Base-by-base conservation (phyloP, 495 filamentous ascomycete species). In the Margaritispora aquatica region DNA sequence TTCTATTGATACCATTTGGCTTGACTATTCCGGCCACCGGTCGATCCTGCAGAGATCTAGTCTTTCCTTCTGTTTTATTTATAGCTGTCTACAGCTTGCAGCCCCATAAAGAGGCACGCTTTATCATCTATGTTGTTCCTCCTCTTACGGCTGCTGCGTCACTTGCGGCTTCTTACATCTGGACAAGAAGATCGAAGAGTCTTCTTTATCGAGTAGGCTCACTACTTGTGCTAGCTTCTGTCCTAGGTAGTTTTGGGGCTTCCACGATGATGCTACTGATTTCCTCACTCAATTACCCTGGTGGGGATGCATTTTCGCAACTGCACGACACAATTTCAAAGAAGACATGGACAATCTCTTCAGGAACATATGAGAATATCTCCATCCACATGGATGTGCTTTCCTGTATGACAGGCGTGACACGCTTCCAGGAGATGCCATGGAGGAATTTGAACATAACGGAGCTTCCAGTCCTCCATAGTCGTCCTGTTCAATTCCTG, bases 101-200 rank as follows among this genome's bases (percentile, higher is more conserved):
- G 47, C 92, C 94, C 2, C 94, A 99, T 72, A 99, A 99, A 70
- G 94, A 99, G 73, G 88, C 89, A 75, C 88, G 94, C 20, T 99
- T 99, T 75, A 88, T 99, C 63, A 78, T 97, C 59, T 97, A 97
- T 73, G 76, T 83, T 63, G 78, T 96, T 46, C 95, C 95, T 0
- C 75, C 84, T 0, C 73, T 97, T 4, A 96, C 94, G 0, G 88
- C 89, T 4, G 78, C 84, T 20, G 87, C 92, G 8, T 85, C 91
- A 0, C 75, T 90, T 1, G 85, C 85, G 19, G 88, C 90, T 1
- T 77, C 81, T 20, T 87, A 86, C 69, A 79, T 96, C 58, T 94
- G 86, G 80, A 84, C 77, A 0, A 82, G 84, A 22, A 77, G 86
- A 15, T 63, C 71, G 0, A 92, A 91, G 58, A 80, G 76, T 0